A percentile compares a stretch with the other conserved stretches of the same genome.
Conservation (phyloP, 75 land plant species). For the Pseudotsuga menziesii region DNA sequence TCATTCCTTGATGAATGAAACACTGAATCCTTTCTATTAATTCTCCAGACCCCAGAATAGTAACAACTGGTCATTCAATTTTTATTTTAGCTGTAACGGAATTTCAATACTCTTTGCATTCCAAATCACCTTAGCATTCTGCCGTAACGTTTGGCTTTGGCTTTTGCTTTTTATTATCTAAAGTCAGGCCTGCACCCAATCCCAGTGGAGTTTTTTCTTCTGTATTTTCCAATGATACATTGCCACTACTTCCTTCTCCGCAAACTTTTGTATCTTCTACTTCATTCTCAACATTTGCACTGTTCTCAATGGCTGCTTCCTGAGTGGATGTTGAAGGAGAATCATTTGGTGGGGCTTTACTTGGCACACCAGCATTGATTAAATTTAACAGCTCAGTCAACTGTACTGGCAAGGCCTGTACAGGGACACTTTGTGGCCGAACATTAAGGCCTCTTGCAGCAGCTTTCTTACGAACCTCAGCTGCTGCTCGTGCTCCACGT, state of each 20-base stretch:
- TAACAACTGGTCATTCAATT: too few species aligned
- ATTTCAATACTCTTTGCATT: too few species aligned
- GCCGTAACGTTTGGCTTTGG: conserved; percentile 30
- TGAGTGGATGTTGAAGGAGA: conserved; percentile 13
- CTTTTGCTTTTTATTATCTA: conserved; percentile 78
- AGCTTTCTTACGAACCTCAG: conserved; percentile 89
- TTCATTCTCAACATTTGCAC: conserved; percentile 16
- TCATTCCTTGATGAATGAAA: too few species aligned
- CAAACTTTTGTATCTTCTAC: not conserved
- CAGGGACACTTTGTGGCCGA: conserved; percentile 51
- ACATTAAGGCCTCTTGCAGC: conserved; percentile 81
- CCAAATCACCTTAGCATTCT: too few species aligned
- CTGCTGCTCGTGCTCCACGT: conserved; percentile 89
- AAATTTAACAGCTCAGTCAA: conserved; percentile 63
- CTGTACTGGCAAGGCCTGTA: conserved; percentile 41
- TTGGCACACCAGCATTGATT: conserved; percentile 40
- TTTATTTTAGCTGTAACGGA: too few species aligned
- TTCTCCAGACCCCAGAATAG: too few species aligned
- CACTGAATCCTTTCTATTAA: too few species aligned
- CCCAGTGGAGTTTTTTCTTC: conserved; percentile 65
- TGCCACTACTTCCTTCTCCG: conserved; percentile 16
- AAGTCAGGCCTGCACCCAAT: conserved; percentile 63
- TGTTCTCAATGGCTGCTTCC: conserved; percentile 12
- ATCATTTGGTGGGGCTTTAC: conserved; percentile 25
- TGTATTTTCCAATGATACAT: conserved; percentile 3